Conservation (phyloP, 2,329 filamentous ascomycete species). For the Arthrinium puccinioides region DNA sequence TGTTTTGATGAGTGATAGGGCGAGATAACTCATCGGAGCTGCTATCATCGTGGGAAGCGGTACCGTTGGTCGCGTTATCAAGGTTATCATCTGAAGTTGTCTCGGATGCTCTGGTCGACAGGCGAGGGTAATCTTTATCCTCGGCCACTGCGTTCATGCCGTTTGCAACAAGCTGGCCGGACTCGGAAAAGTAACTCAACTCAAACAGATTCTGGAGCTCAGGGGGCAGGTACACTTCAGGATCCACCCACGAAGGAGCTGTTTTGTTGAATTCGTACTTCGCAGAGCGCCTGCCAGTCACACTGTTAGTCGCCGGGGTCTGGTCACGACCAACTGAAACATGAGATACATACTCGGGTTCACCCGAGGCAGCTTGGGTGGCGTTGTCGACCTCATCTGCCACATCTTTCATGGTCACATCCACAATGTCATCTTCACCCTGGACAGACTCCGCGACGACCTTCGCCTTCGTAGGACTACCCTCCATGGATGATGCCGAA, state of each 20-base stretch:
- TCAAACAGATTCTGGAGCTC: conserved; percentile 68
- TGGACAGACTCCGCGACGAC: conserved; percentile 73
- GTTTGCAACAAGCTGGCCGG: conserved; percentile 55
- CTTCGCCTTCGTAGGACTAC: conserved; percentile 37
- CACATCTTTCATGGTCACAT: conserved; percentile 75
- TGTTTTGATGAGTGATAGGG: conserved; percentile 24
- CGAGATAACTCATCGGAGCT: conserved; percentile 40
- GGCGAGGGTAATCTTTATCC: conserved; percentile 47
- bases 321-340: conserved; percentile 28
- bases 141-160: conserved; percentile 61
- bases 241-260: conserved; percentile 47
- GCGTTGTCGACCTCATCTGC: conserved; percentile 2
- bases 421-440: conserved; percentile 84
- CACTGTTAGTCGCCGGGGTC: no score
- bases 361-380: neutral
- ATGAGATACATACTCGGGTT: conserved; percentile 4
- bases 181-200: conserved; percentile 57
- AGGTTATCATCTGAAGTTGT: conserved; percentile 36
- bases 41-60: conserved; percentile 44
- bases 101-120: conserved; percentile 36
- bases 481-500: conserved; percentile 60
- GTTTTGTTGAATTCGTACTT: conserved; percentile 34
- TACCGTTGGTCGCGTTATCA: conserved; percentile 40
- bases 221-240: conserved; percentile 50
- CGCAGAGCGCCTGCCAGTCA: no score